Percentiles rank a stretch among this genome's conserved stretches.
These are phyloP conservation scores for Neostapfia colusana DNA, from an alignment of 176 grass and related monocot species.

Conservation along the genomic window DNA sequence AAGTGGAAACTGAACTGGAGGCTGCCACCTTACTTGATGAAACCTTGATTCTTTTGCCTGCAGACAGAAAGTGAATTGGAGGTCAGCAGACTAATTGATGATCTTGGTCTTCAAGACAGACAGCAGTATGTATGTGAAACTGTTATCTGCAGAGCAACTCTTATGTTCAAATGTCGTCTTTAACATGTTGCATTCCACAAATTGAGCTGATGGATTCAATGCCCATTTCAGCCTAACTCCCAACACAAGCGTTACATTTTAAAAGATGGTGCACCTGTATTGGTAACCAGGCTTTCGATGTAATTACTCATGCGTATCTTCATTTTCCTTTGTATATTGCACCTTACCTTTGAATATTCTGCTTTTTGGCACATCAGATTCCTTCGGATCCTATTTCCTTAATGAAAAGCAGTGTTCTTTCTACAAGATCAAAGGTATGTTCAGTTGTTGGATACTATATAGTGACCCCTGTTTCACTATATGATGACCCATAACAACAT, in stretches of 20 bases:
- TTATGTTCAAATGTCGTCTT: background rate
- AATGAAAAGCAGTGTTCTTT: constrained; percentile 74
- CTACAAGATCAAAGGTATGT: constrained; percentile 77
- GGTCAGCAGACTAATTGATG: constrained; percentile 72
- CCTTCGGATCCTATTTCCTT: constrained; percentile 68
- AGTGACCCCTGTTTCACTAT: background rate
- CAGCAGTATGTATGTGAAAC: constrained; percentile 72
- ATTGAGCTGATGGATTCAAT: constrained; percentile 31
- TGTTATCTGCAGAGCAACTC: constrained; percentile 21
- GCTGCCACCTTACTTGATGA: background rate
- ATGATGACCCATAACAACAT: background rate
- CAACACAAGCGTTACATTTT: constrained; percentile 89
- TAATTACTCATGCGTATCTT: constrained; percentile 5
- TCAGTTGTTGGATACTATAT: constrained; percentile 18
- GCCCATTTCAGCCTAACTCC: constrained; percentile 62
- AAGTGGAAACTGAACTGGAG: background rate
- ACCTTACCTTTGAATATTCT: constrained; percentile 19
- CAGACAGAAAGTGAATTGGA: constrained; percentile 57
- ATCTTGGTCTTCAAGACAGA: constrained; percentile 63
- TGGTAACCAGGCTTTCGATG: constrained; percentile 55
- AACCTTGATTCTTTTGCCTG: background rate
- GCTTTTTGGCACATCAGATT: constrained; percentile 51
- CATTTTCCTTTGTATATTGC: background rate
- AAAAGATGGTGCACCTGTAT: constrained; percentile 68
- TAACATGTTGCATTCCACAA: background rate